Base-by-base conservation (phyloP, 768 basidiomycete species). In the Mycena sanguinolenta region DNA sequence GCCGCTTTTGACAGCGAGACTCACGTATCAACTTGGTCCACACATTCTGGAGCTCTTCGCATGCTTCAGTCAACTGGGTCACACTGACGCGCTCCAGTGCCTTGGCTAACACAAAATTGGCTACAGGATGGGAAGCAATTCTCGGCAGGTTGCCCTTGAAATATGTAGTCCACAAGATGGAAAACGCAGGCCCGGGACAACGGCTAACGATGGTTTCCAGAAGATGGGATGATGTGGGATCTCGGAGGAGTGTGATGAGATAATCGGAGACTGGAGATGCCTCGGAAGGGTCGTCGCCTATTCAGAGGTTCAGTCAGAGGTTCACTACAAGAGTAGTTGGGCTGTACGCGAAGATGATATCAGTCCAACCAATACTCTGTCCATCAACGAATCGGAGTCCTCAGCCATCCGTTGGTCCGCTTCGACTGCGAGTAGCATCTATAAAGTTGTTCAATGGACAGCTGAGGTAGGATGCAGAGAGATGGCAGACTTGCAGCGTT, bases 31-130 rank as follows among this genome's bases (percentile, higher is more conserved):
- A 76, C 71, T 88, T 95, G 62, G 77, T 80, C 87, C 93, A 89
- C 46, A 84, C 77, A 39, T 79, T 83, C 54, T 83, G 79, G 38
- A 96, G 82, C 75, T 96, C 94, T n/a, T 79, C 74, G 53, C 91
- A 85, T 19, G 89, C 84, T 7, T 81, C 83, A 1, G 79, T 78
- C 38, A 98, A 77, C 69, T 93, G 89, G 5, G 82, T 80, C 21
- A 80, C 83, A n/a, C 87, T 83, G 16, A 91, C 78, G 54, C 94
- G 84, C 58, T 89, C 89, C 30, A 97, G 73, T 0, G 92, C 93
- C 78, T 90, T 92, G 0, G 96, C 92, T 6, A 96, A 85, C 25
- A 98, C 96, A 75, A 96, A 99, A 77, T 99, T 99, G 16, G 95
- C 96, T 2, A 97, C 93, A 3, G 97, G 95, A 79, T 99, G 97